A percentile compares a stretch with the other conserved stretches of the same genome.
Conservation (phyloP, 805 yeast genomes). For the Cyberlindnera veronae region DNA sequence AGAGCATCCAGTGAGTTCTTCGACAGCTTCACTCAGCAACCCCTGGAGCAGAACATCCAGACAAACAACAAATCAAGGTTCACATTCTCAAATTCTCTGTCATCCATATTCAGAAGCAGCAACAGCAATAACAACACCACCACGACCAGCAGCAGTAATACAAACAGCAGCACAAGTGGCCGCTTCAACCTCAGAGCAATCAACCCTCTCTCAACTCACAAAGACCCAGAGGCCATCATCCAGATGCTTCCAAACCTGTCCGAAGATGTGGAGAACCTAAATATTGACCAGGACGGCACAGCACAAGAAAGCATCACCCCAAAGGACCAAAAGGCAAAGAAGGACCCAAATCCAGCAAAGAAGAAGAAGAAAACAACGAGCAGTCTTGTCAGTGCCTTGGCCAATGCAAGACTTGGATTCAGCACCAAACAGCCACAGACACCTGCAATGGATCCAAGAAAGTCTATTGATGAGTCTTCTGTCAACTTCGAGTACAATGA, state of each 20-base stretch:
- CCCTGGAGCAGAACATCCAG: conserved; percentile 4
- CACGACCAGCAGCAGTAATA: background rate
- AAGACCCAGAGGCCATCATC: conserved; percentile 15
- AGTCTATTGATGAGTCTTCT: no score
- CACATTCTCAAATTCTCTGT: conserved; percentile 23
- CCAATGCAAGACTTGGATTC: conserved; percentile 24
- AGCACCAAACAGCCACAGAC: conserved; percentile 3
- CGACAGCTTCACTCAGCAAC: conserved; percentile 33
- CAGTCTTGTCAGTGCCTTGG: conserved; percentile 21
- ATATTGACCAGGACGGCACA: conserved; percentile 13
- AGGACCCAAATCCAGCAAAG: conserved; percentile 16
- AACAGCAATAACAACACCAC: conserved; percentile 11
- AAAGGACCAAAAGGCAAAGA: no score
- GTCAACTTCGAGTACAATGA: conserved; percentile 21
- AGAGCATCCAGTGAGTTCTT: conserved; percentile 42
- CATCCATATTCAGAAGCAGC: conserved; percentile 24
- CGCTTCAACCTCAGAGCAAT: conserved; percentile 37
- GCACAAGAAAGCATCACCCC: no score
- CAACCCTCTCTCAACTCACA: conserved; percentile 28
- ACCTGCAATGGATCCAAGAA: conserved; percentile 1
- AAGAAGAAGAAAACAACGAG: conserved; percentile 21
- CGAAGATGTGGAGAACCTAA: conserved; percentile 18
- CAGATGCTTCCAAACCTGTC: conserved; percentile 15
- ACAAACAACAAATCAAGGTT: conserved; percentile 12
- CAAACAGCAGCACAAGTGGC: no score